Base-by-base conservation (phyloP, 371 early-diverging fungal species). In the Mortierella sp. region DNA sequence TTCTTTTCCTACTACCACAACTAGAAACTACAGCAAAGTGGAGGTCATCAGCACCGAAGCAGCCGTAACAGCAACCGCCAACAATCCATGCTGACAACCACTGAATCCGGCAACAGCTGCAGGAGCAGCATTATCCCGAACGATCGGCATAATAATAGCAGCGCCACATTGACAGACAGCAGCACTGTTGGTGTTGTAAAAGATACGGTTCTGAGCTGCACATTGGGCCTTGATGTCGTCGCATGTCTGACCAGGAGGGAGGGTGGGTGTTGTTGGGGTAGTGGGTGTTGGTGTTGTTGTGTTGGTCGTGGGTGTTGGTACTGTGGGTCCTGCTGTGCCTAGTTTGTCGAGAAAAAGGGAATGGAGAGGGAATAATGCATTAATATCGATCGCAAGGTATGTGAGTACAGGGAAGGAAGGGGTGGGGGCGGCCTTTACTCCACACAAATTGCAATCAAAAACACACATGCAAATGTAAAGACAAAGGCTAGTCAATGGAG, bases 161-260 rank as follows among this genome's bases (percentile, higher is more conserved):
- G 31, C 19, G 9, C 59, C 59, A 14, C 59, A 59, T 16, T 59
- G 59, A 5, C 59, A 59, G 16, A 59, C 16, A 28, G 59, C 59
- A 14, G 59, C 28, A 16, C 59, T 59, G 31, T 59, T 31, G 31
- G 59, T 16, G 26, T 59, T 31, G 16, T 10, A 31, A 31, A 16
- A 59, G 59, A 31, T 19, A 14, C 13, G 34, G 24, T 77, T 75
- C 64, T 83, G 80, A 10, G 84, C 80, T 0, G 80, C 78, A 69
- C 84, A 83, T 53, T 83, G 84, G n/a, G 80, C 75, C 74, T 75
- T 44, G 54, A 83, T 37, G n/a, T 83, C 84, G 1, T 69, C 50
- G 26, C 84, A 83, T 5, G 80, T 76, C 59, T 59, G 59, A 31
- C 59, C 59, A 31, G 59, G 59, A 14, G 59, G 59, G 16, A 69